These are phyloP conservation scores for Dothistroma pini DNA, from an alignment of 2,329 filamentous ascomycete species.

Conservation along the genomic window DNA sequence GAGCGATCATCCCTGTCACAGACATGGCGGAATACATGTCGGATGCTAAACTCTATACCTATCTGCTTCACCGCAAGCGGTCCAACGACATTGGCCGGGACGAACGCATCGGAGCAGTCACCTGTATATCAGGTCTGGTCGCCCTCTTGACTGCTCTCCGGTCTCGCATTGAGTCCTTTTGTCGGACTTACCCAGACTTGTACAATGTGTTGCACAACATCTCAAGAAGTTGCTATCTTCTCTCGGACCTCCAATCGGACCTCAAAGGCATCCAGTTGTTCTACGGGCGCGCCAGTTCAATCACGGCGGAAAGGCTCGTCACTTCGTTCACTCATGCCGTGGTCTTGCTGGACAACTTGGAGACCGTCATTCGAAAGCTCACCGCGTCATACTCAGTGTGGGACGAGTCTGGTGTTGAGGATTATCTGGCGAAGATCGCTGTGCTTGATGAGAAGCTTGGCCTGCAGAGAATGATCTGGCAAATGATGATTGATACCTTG, in stretches of 20 bases:
- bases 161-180: slow-evolving; percentile 1
- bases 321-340: background rate
- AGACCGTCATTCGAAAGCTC: background rate
- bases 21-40: background rate
- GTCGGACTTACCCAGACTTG: background rate
- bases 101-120: slow-evolving; percentile 2
- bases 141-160: background rate
- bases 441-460: background rate
- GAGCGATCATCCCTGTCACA: background rate
- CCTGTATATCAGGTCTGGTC: background rate
- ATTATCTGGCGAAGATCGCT: background rate
- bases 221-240: background rate
- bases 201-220: slow-evolving; percentile 2
- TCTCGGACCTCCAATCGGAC: background rate
- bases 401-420: background rate
- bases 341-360: background rate
- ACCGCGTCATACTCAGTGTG: background rate
- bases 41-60: background rate
- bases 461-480: background rate
- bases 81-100: background rate
- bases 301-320: background rate
- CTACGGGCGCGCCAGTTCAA: background rate
- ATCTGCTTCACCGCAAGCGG: background rate
- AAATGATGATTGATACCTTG: background rate
- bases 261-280: background rate